A percentile compares a stretch with the other conserved stretches of the same genome.
Evolutionary conservation across 345 rosid species (phyloP).

Genomic region (Bruguiera gymnorhiza): DNA sequence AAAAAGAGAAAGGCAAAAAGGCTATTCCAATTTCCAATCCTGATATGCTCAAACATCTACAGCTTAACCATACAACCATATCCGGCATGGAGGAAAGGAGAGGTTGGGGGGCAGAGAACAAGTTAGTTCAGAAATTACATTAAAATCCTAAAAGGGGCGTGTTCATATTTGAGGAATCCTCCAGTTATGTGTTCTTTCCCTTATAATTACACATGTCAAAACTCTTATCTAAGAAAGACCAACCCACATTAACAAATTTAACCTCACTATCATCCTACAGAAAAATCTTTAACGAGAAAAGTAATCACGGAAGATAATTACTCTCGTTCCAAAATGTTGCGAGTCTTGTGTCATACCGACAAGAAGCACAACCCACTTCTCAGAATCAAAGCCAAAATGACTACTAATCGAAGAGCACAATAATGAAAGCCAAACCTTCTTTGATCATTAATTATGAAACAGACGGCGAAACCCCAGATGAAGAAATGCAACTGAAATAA

Average conservation of each 20-base stretch:
- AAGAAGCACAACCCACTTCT: background rate
- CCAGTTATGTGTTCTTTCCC: background rate
- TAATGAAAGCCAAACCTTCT: background rate
- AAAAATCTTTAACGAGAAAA: background rate
- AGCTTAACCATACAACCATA: no score
- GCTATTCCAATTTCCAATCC: no score
- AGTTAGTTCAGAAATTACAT: background rate
- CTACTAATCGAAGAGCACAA: background rate
- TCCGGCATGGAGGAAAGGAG: no score
- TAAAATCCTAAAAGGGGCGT: background rate
- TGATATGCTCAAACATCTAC: no score
- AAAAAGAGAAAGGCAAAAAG: no score
- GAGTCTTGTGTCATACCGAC: no score
- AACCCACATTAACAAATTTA: conserved; percentile 3
- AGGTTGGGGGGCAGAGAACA: background rate
- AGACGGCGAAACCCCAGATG: conserved; percentile 10
- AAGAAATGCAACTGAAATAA: conserved; percentile 9
- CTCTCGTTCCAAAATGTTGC: background rate
- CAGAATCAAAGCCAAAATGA: background rate
- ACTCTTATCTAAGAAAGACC: background rate
- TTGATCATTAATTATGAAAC: no score
- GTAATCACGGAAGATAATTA: background rate
- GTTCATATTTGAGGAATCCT: background rate
- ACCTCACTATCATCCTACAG: background rate
- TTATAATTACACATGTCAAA: background rate